phyloP scores from a whole-genome alignment of 495 filamentous ascomycete species.

The Aspergillus ellipticus region DNA sequence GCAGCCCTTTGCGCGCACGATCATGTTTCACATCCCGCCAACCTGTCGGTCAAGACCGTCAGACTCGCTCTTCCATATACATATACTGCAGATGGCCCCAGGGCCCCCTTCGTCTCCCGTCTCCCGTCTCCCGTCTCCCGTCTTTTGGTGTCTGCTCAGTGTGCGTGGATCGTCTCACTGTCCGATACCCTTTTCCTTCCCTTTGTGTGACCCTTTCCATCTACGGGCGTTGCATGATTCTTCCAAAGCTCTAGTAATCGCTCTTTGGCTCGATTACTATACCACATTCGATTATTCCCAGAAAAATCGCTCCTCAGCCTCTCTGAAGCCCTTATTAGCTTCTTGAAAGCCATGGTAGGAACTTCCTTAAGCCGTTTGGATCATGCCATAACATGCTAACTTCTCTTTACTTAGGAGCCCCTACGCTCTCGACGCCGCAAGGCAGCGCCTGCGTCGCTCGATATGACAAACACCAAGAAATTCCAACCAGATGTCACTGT shows the following conservation, averaged over 20 bases:
- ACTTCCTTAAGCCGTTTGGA: neutral
- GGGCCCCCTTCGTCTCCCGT: neutral
- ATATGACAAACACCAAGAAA: slow-evolving; percentile 8
- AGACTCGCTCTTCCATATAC: slow-evolving; percentile 5
- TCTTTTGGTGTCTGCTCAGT: neutral
- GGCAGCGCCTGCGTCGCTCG: slow-evolving; percentile 15
- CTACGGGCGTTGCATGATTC: neutral
- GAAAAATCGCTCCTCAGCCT: neutral
- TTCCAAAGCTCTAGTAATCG: neutral
- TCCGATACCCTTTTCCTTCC: neutral
- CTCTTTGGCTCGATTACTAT: neutral
- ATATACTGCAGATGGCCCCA: slow-evolving; percentile 2
- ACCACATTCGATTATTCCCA: neutral
- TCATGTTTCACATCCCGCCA: slow-evolving; percentile 14
- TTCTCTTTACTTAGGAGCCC: slow-evolving; percentile 9
- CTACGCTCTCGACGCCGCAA: slow-evolving; percentile 16
- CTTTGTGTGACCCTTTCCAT: neutral
- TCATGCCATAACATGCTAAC: neutral
- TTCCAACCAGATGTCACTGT: slow-evolving; percentile 2
- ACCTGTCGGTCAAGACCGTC: neutral
- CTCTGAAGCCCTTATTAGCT: neutral
- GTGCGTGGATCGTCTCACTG: neutral
- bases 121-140: neutral
- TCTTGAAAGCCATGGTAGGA: neutral
- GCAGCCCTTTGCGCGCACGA: neutral